Evolutionary conservation across 768 basidiomycete species (phyloP).

Genomic region (Tubosaeta sp.): DNA sequence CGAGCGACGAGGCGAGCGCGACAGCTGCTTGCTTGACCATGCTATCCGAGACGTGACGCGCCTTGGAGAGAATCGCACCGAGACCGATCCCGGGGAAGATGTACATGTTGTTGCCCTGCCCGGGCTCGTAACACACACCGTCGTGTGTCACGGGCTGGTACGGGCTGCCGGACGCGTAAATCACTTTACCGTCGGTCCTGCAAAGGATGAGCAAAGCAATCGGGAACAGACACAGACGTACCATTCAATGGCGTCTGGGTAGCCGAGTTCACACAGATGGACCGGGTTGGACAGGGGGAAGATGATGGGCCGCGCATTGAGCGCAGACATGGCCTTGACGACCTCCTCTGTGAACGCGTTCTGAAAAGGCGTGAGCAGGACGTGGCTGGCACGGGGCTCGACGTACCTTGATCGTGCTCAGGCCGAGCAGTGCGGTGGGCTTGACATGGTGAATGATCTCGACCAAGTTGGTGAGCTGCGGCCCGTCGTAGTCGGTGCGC

Average conservation of each 20-base stretch:
- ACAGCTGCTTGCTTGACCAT: conserved; percentile 70
- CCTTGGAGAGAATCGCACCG: conserved; percentile 55
- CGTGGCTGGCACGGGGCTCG: not conserved
- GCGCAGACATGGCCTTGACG: conserved; percentile 56
- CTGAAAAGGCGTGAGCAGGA: conserved; percentile 12
- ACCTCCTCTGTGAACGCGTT: conserved; percentile 62
- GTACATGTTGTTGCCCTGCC: conserved; percentile 82
- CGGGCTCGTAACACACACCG: conserved; percentile 52
- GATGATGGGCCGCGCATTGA: conserved; percentile 71
- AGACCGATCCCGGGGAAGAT: conserved; percentile 62
- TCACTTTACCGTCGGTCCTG: conserved; percentile 60
- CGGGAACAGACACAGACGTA: conserved; percentile 18
- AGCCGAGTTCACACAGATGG: conserved; percentile 57
- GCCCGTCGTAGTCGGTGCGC: conserved; percentile 63
- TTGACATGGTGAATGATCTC: conserved; percentile 70
- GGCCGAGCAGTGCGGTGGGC: conserved; percentile 73
- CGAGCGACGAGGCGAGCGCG: conserved; percentile 55
- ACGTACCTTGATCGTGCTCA: conserved; percentile 50
- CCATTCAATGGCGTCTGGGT: conserved; percentile 57
- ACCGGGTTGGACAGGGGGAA: conserved; percentile 80
- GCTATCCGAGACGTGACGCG: conserved; percentile 55
- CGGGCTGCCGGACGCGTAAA: conserved; percentile 73
- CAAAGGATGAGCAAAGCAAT: not conserved
- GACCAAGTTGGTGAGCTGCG: conserved; percentile 53
- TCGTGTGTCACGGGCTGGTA: conserved; percentile 51